Evolutionary conservation across 1,284 basidiomycete species (phyloP), one percentile per base, ranked within the genome.

Genomic region (Lentinula novae-zelandiae): DNA sequence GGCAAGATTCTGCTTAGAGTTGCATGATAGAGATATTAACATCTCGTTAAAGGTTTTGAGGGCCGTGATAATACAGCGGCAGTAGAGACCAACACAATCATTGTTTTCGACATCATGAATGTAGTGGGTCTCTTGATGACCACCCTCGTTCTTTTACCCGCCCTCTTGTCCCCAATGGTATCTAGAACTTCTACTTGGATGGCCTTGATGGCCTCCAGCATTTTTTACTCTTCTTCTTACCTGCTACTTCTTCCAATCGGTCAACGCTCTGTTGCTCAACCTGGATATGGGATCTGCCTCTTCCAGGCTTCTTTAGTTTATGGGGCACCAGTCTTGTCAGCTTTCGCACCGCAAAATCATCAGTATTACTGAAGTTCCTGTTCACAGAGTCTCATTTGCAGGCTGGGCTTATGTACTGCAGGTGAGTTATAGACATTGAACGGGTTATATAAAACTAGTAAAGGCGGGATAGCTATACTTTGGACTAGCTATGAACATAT

Each of bases 111-210:
- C 22, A 40, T 56, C 4, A 22, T 56, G 54, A 56, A 44, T 44
- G 54, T 46, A 8, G 27, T 42, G 8, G 54, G 36, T 40, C 39
- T 56, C 10, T 9, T 56, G 31, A 2, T 56, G 38, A 56, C 38
- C 27, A 3, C 40, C 5, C 5, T 42, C 12, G 39, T 33, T 46
- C 40, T 56, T 56, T 56, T 56, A 33, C 54, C 54, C 27, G 54
- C 54, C n/a, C 40, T 56, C 12, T 34, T 56, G 31, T 56, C 54
- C 4, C 39, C 17, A 27, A 44, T 17, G 5, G 53, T 55, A 36
- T 39, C 38, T 13, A 55, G 53, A 15, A 20, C 53, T 42, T 55
- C 53, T 27, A 42, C 53, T 42, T 55, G 53, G 53, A 56, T 27
- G 10, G 54, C 54, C n/a, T 13, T 56, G 8, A 42, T 56, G 36